phyloP scores from a whole-genome alignment of 2,329 filamentous ascomycete genomes.

The Aspergillus niger region DNA sequence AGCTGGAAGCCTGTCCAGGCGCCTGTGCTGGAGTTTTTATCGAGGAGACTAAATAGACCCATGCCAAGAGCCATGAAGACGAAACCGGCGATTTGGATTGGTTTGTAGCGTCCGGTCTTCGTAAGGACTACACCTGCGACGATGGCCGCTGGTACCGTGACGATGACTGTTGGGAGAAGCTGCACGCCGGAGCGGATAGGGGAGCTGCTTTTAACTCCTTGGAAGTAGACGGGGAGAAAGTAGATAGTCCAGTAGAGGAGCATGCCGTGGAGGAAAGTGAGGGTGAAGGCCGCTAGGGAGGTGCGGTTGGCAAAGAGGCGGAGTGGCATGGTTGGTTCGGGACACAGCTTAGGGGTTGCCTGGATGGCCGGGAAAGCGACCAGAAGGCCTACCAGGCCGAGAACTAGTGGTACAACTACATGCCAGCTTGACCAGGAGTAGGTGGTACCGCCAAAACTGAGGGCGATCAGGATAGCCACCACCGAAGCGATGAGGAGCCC shows the following conservation, averaged over 20 bases:
- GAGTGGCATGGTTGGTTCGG: constrained; percentile 44
- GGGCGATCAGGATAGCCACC: constrained; percentile 29
- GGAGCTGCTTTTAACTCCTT: constrained; percentile 39
- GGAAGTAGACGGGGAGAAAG: constrained; percentile 52
- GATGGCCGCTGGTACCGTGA: constrained; percentile 28
- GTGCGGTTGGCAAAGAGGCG: constrained; percentile 50
- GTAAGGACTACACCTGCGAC: constrained; percentile 34
- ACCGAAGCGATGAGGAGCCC: constrained; percentile 30
- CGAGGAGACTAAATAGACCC: constrained; percentile 32
- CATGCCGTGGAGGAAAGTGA: constrained; percentile 20
- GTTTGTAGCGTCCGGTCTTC: constrained; percentile 34
- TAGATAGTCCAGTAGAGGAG: constrained; percentile 16
- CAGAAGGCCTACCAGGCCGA: constrained; percentile 25
- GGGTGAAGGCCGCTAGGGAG: background rate
- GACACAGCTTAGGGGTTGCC: background rate
- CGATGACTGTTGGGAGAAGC: constrained; percentile 30
- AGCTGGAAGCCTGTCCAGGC: constrained; percentile 34
- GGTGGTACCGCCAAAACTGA: constrained; percentile 31
- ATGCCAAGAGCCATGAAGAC: constrained; percentile 26
- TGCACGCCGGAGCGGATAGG: constrained; percentile 36
- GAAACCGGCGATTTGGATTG: constrained; percentile 31
- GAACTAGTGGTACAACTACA: constrained; percentile 28
- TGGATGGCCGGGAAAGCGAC: constrained; percentile 22
- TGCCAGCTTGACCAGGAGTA: constrained; percentile 33
- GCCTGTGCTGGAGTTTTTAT: constrained; percentile 24